phyloP scores from a whole-genome alignment of 192 early-diverging fungal species.

The Linnemannia hyalina region DNA sequence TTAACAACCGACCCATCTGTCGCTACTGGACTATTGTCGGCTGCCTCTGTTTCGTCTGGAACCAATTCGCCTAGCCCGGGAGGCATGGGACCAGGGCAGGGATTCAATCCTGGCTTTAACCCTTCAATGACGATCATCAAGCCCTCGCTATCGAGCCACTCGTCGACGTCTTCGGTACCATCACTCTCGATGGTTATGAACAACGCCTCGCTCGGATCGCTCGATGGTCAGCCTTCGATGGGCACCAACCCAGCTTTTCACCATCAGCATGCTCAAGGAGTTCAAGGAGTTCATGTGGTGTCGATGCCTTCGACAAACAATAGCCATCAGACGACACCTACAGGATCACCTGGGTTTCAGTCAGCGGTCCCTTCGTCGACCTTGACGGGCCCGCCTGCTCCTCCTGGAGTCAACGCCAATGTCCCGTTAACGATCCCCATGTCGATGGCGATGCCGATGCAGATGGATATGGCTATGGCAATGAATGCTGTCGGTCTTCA shows the following conservation, averaged over 20 bases:
- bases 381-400: neutral
- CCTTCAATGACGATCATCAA: slow-evolving; percentile 23
- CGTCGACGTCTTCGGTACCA: slow-evolving; percentile 40
- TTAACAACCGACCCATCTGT: slow-evolving; percentile 16
- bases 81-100: neutral
- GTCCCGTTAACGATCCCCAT: neutral
- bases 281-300: neutral
- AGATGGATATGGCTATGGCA: slow-evolving; percentile 11
- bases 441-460: neutral
- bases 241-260: slow-evolving; percentile 6
- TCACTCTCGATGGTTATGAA: slow-evolving; percentile 49
- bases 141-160: slow-evolving; percentile 37
- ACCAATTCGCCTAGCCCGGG: slow-evolving; percentile 40
- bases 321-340: slow-evolving; percentile 14
- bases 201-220: slow-evolving; percentile 10
- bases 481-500: slow-evolving; percentile 18
- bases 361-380: neutral
- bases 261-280: slow-evolving; percentile 8
- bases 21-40: slow-evolving; percentile 12
- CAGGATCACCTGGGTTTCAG: slow-evolving; percentile 22
- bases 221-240: slow-evolving; percentile 22
- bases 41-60: slow-evolving; percentile 16
- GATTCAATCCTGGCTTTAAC: slow-evolving; percentile 4
- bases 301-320: neutral
- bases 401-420: neutral